phyloP scores from a whole-genome alignment of 1,284 basidiomycete genomes.

The Ceratobasidium sp. region DNA sequence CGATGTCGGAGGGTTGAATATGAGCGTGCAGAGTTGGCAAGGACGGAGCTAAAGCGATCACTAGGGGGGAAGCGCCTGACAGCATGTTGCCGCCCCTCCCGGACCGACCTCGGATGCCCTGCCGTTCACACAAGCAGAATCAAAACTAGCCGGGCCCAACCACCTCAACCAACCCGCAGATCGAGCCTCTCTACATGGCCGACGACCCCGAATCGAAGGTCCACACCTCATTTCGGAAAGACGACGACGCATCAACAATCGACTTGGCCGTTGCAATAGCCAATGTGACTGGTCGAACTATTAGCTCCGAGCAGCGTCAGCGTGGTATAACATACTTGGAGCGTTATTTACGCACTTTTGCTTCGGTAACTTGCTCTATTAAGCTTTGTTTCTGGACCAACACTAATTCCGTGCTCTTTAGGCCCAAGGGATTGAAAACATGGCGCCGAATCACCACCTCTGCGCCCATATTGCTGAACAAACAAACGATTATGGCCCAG shows the following conservation, averaged over 20 bases:
- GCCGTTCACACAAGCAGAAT: slow-evolving; percentile 5
- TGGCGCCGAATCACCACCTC: slow-evolving; percentile 25
- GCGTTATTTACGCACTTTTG: slow-evolving; percentile 15
- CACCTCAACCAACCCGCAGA: neutral
- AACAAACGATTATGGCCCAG: slow-evolving; percentile 13
- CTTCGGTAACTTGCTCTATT: neutral
- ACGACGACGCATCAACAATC: slow-evolving; percentile 20
- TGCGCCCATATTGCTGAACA: neutral
- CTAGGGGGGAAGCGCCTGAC: too few relatives aligned
- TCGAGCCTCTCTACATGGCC: slow-evolving; percentile 1
- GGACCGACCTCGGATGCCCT: slow-evolving; percentile 1
- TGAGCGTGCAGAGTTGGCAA: neutral
- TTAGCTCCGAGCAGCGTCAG: slow-evolving; percentile 13
- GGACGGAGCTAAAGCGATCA: neutral
- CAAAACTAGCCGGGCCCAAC: neutral
- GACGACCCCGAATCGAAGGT: slow-evolving; percentile 9
- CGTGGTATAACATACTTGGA: slow-evolving; percentile 3
- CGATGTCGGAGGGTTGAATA: slow-evolving; percentile 15
- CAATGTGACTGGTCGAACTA: slow-evolving; percentile 13
- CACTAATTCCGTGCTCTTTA: neutral
- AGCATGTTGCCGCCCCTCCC: slow-evolving; percentile 23
- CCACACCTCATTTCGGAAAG: slow-evolving; percentile 14
- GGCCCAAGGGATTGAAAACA: slow-evolving; percentile 21
- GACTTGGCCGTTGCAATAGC: slow-evolving; percentile 20
- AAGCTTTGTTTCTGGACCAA: neutral